Percentiles rank a stretch among this genome's conserved stretches.
phyloP scores from a whole-genome alignment of 2,329 filamentous ascomycete genomes.

The Cryphonectria parasitica region DNA sequence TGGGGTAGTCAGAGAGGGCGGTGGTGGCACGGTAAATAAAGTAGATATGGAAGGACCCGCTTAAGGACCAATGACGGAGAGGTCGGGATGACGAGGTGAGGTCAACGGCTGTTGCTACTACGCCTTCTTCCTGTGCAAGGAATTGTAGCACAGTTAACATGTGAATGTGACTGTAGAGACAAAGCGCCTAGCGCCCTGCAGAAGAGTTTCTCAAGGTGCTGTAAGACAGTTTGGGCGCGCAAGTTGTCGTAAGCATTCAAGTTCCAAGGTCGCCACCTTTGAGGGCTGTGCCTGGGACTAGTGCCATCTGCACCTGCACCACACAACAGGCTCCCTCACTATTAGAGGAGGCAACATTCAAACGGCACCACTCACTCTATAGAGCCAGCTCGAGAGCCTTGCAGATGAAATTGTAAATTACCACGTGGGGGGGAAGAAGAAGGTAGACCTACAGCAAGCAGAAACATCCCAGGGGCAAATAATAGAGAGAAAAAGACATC shows the following conservation, averaged over 20 bases:
- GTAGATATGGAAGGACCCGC: background rate
- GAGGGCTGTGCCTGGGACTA: slow-evolving; percentile 6
- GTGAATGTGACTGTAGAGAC: background rate
- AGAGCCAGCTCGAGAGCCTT: background rate
- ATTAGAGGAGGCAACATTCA: background rate
- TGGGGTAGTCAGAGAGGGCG: background rate
- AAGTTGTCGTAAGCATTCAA: background rate
- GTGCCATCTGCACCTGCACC: background rate
- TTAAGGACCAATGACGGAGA: background rate
- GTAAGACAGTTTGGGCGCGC: background rate
- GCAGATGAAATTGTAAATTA: background rate
- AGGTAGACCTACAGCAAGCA: too few relatives aligned
- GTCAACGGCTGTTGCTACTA: background rate
- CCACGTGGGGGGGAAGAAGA: background rate
- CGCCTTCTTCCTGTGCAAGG: background rate
- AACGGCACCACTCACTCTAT: background rate
- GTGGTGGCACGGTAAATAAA: background rate
- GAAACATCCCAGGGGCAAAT: too few relatives aligned
- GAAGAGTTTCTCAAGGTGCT: background rate
- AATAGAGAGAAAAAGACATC: background rate
- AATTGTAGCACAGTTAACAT: background rate
- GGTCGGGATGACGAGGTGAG: background rate
- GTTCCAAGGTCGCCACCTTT: background rate
- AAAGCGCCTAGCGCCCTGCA: background rate
- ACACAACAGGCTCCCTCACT: background rate